Conservation (phyloP, 176 grass and related monocot genomes). For the Elaeis guineensis region DNA sequence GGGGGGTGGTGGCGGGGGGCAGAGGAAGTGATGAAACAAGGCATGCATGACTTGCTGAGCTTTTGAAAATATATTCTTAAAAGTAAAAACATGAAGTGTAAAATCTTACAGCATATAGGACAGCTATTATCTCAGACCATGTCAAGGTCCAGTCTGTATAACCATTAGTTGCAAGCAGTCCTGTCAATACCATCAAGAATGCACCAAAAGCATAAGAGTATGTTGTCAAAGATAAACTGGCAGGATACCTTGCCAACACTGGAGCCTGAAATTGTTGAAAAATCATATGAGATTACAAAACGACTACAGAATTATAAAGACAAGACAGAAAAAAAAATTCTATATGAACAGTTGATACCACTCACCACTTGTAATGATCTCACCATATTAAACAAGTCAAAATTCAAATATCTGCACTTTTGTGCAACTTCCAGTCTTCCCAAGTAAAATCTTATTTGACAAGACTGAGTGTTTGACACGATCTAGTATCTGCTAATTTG, state of each 20-base stretch:
- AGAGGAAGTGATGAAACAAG: no score
- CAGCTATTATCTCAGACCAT: slow-evolving; percentile 48
- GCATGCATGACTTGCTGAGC: neutral
- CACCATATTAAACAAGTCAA: no score
- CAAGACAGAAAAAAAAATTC: neutral
- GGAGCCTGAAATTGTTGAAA: slow-evolving; percentile 48
- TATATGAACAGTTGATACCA: neutral
- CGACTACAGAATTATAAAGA: neutral
- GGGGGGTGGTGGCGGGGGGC: no score
- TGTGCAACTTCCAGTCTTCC: no score
- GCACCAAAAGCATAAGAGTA: slow-evolving; percentile 80
- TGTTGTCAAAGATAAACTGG: slow-evolving; percentile 84
- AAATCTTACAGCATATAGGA: slow-evolving; percentile 75
- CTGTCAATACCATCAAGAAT: slow-evolving; percentile 79
- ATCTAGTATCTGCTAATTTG: no score
- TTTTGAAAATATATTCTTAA: no score
- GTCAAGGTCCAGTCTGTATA: slow-evolving; percentile 77
- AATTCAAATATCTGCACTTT: no score
- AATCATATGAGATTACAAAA: neutral
- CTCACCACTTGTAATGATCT: no score
- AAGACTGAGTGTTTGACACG: no score
- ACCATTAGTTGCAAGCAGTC: slow-evolving; percentile 43
- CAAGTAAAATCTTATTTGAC: no score
- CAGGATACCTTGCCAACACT: slow-evolving; percentile 65
- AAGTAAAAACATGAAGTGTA: neutral